Conservation (phyloP, 179 eudicot genomes). For the Monotropa hypopitys region DNA sequence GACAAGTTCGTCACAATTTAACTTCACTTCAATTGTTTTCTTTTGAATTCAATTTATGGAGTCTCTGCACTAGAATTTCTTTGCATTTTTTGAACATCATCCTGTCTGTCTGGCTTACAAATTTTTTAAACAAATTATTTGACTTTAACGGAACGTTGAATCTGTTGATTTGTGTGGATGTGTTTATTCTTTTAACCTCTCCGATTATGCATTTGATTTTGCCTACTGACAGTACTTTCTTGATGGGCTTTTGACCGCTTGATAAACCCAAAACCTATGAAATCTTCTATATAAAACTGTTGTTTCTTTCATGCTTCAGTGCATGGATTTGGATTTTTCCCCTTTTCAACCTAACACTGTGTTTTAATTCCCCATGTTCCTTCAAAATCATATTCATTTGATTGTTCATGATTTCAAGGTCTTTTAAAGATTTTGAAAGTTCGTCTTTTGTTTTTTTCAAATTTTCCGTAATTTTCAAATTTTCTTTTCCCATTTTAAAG, state of each 20-base stretch:
- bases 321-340: neutral
- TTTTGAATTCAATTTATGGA: neutral
- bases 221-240: neutral
- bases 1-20: neutral
- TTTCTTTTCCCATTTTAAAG: too few species aligned
- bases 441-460: too few species aligned
- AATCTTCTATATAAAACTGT: neutral
- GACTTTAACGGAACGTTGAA: neutral
- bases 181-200: neutral
- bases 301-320: neutral
- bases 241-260: neutral
- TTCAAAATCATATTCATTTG: too few species aligned
- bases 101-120: neutral
- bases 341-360: neutral
- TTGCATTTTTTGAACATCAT: neutral
- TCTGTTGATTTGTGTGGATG: neutral
- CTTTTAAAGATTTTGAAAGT: too few species aligned
- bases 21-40: neutral
- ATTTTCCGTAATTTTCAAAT: too few species aligned
- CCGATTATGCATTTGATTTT: neutral
- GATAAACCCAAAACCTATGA: neutral
- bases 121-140: neutral
- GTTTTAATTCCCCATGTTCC: too few species aligned
- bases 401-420: too few species aligned
- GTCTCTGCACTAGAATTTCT: neutral